Evolutionary conservation across 805 yeast genomes (phyloP).

Genomic region (Yamadazyma paraphyllophila): DNA sequence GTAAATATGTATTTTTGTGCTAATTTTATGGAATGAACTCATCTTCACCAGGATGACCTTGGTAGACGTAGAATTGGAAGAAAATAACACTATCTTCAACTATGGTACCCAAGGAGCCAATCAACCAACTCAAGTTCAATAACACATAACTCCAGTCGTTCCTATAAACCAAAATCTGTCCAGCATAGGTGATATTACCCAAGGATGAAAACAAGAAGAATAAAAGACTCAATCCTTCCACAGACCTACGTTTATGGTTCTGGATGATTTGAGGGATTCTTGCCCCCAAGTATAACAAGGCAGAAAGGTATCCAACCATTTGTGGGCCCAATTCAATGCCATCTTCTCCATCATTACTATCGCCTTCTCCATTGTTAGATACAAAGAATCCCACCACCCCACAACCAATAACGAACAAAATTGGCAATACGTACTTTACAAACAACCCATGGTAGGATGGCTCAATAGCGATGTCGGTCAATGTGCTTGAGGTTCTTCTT

Average conservation of each 20-base stretch:
- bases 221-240: conserved; percentile 80
- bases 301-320: conserved; percentile 67
- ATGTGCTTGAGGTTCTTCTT: conserved; percentile 48
- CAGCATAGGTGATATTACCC: conserved; percentile 75
- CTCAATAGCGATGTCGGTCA: conserved; percentile 48
- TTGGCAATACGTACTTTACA: conserved; percentile 54
- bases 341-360: conserved; percentile 21
- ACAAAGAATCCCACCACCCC: conserved; percentile 61
- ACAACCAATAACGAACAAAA: conserved; percentile 58
- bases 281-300: conserved; percentile 67
- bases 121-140: conserved; percentile 70
- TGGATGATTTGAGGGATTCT: conserved; percentile 82
- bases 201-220: conserved; percentile 72
- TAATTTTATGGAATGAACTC: conserved; percentile 2
- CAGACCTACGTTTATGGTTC: conserved; percentile 74
- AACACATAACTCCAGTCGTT: conserved; percentile 57
- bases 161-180: conserved; percentile 66
- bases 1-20: not conserved
- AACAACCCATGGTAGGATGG: conserved; percentile 48
- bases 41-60: conserved; percentile 22
- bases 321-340: conserved; percentile 55
- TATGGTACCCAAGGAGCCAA: conserved; percentile 78
- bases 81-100: conserved; percentile 66
- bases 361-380: conserved; percentile 26
- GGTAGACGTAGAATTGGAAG: conserved; percentile 64